phyloP scores from a whole-genome alignment of 306 rosid species.

The Cercis canadensis region DNA sequence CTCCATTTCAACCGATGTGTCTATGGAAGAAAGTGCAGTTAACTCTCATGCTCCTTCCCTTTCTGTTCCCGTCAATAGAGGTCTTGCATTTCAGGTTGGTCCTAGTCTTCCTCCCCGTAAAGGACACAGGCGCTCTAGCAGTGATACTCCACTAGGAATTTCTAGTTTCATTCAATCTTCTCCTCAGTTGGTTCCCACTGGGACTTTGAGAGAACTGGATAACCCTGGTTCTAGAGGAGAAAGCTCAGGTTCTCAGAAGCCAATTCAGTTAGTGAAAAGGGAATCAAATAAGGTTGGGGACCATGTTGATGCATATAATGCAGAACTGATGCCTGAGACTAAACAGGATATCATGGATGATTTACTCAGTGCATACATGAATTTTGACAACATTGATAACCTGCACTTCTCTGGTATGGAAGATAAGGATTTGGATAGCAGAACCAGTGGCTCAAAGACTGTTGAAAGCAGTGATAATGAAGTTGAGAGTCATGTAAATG shows the following conservation, averaged over 20 bases:
- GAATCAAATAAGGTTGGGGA: slow-evolving; percentile 40
- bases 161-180: slow-evolving; percentile 59
- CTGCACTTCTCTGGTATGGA: slow-evolving; percentile 64
- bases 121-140: slow-evolving; percentile 80
- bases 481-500: slow-evolving; percentile 68
- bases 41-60: slow-evolving; percentile 49
- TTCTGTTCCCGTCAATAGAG: slow-evolving; percentile 42
- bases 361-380: slow-evolving; percentile 70
- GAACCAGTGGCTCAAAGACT: slow-evolving; percentile 66
- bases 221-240: slow-evolving; percentile 50
- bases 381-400: slow-evolving; percentile 65
- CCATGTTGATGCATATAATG: slow-evolving; percentile 37
- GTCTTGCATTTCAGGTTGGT: slow-evolving; percentile 52
- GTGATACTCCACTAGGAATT: slow-evolving; percentile 77
- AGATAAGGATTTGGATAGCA: slow-evolving; percentile 64
- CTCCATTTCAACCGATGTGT: slow-evolving; percentile 47
- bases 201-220: slow-evolving; percentile 41
- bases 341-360: slow-evolving; percentile 66
- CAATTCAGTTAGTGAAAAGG: slow-evolving; percentile 55
- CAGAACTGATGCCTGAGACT: slow-evolving; percentile 44
- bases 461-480: slow-evolving; percentile 87
- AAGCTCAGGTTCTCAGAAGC: slow-evolving; percentile 49
- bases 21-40: slow-evolving; percentile 63
- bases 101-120: slow-evolving; percentile 78
- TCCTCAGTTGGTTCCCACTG: slow-evolving; percentile 55